Evolutionary conservation across 75 land plant genomes (phyloP), one percentile per base, ranked within the genome.

Genomic region (Cryptomeria japonica): DNA sequence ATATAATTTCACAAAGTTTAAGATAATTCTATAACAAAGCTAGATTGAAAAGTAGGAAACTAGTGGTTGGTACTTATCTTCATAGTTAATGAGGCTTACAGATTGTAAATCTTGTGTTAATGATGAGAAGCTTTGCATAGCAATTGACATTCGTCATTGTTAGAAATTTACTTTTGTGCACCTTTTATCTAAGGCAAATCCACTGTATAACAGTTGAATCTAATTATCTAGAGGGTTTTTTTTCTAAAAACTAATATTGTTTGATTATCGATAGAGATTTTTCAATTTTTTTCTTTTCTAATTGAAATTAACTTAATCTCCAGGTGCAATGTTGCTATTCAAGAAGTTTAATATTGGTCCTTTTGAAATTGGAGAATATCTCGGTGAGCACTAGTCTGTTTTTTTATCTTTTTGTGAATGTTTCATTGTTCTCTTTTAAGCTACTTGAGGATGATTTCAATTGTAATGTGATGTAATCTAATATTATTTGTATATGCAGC

Each of bases 331-430:
- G 28, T 34, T 58, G 11, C 64, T 94, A 37, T 92, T 93, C 85
- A 89, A 87, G 44, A 91, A 80, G 44, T 79, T 94, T 88, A 87
- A 94, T 77, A 88, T 95, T 72, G 95, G 90, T 53, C 84, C 84
- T 55, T 75, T 95, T 77, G 93, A 92, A 22, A 86, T 94, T 28
- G 93, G 93, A 13, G 99, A 97, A 87, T 94, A 91, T 89, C 92
- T 97, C 77, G 96, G 98, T 95, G 89, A 44, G 89, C 42, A 44
- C 84, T 82, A 28, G 34, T 31, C n/a, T 10, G 51, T 44, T 82
- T 75, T 75, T 32, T 39, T 10, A 80, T 80, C 51, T 44, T 82
- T 46, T 41, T 14, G 28, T 19, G n/a, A 82, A 44, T 82, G 46
- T 82, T n/a, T 82, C 5, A 82, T 22, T 44, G n/a, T 22, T 46